A percentile compares a stretch with the other conserved stretches of the same genome.
These are phyloP conservation scores for Lepidium aucheri DNA, from an alignment of 345 rosid species.

Conservation along the genomic window DNA sequence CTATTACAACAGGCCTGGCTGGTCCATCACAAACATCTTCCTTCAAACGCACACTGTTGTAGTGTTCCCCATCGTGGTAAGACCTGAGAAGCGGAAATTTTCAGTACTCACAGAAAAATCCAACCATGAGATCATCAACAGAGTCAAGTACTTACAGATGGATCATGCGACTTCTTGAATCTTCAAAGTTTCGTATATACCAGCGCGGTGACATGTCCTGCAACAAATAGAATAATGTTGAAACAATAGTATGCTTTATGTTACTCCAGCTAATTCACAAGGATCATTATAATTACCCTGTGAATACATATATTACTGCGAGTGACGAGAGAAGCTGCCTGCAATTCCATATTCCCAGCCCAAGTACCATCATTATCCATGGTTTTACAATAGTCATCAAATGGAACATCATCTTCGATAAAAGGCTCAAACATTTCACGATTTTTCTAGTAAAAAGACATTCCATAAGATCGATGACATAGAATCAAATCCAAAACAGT, in stretches of 20 bases:
- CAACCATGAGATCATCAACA: not conserved
- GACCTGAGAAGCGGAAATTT: slow-evolving; percentile 39
- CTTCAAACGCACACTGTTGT: slow-evolving; percentile 67
- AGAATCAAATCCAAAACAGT: no score
- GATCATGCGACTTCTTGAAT: slow-evolving; percentile 53
- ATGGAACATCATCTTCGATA: slow-evolving; percentile 85
- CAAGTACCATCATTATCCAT: slow-evolving; percentile 90
- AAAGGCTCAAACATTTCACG: slow-evolving; percentile 82
- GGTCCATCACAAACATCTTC: slow-evolving; percentile 76
- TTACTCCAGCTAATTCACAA: not conserved
- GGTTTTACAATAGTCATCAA: slow-evolving; percentile 72
- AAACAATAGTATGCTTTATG: not conserved
- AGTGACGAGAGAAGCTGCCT: slow-evolving; percentile 89
- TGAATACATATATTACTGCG: slow-evolving; percentile 79
- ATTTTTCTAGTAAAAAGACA: slow-evolving; percentile 38
- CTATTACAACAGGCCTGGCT: slow-evolving; percentile 58
- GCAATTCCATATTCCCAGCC: slow-evolving; percentile 97
- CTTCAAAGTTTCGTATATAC: slow-evolving; percentile 79
- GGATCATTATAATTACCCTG: slow-evolving; percentile 37
- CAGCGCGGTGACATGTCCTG: slow-evolving; percentile 85
- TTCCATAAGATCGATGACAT: not conserved
- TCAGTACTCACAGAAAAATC: not conserved
- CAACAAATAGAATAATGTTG: not conserved
- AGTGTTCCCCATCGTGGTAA: slow-evolving; percentile 93
- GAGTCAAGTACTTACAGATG: slow-evolving; percentile 61